Evolutionary conservation across 2,329 filamentous ascomycete genomes (phyloP).

Genomic region (Sodiomyces alkalinus): DNA sequence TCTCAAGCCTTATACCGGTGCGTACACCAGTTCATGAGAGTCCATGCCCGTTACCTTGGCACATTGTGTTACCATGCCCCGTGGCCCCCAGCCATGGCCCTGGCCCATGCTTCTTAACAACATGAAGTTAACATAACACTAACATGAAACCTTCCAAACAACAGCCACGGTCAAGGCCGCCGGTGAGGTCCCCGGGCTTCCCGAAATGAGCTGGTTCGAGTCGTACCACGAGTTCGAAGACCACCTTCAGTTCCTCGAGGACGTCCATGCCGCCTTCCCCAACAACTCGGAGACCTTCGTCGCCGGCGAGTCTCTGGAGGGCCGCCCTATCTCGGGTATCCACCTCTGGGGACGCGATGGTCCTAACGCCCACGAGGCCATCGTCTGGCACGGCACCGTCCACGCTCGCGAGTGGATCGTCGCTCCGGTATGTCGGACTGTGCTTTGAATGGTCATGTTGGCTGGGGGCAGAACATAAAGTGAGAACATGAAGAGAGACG

Average conservation of each 20-base stretch:
- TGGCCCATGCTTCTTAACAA: too few species aligned
- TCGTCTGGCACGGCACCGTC: slow-evolving; percentile 34
- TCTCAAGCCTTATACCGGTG: slow-evolving; percentile 7
- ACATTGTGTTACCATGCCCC: too few species aligned
- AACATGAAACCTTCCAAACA: too few species aligned
- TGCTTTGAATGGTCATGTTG: too few species aligned
- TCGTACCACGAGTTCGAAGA: slow-evolving; percentile 28
- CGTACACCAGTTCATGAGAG: too few species aligned
- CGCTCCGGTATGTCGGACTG: neutral
- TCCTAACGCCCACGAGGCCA: slow-evolving; percentile 24
- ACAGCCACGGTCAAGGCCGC: slow-evolving; percentile 2
- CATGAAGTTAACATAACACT: too few species aligned
- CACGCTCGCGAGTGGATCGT: slow-evolving; percentile 40
- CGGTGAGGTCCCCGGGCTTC: slow-evolving; percentile 12
- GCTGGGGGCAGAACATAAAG: too few species aligned
- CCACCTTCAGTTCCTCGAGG: slow-evolving; percentile 23
- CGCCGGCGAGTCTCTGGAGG: slow-evolving; percentile 24
- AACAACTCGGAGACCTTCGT: slow-evolving; percentile 24
- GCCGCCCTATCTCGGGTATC: slow-evolving; percentile 38
- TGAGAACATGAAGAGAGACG: neutral
- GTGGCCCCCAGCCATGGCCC: too few species aligned
- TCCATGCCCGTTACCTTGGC: too few species aligned
- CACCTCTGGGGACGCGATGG: slow-evolving; percentile 27
- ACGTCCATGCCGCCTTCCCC: slow-evolving; percentile 21
- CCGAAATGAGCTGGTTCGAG: slow-evolving; percentile 30